Base-by-base conservation (phyloP, 2,329 filamentous ascomycete species). In the Pseudogymnoascus sp. region DNA sequence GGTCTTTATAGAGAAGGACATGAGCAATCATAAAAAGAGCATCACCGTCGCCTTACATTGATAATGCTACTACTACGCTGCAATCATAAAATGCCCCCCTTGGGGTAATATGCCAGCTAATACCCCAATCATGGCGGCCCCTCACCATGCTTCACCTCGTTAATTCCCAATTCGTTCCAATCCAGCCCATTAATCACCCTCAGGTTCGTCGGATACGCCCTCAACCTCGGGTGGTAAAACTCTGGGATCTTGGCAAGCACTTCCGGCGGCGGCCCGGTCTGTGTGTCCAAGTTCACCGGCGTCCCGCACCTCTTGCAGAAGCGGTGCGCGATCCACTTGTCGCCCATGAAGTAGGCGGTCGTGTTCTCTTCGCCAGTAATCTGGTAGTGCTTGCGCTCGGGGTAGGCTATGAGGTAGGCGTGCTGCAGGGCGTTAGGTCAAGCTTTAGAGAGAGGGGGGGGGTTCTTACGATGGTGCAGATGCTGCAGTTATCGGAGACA, bases 21-120 rank as follows among this genome's bases (percentile, higher is more conserved):
- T 55, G 48, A 55, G 48, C 48, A 55, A 55, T 55, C 48, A 55
- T 55, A 55, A n/a, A 55, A 55, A 55, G 48, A 33, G 29, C 48
- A 55, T 55, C 48, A 35, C 48, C n/a, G 9, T 33, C 48, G 29
- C 12, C 29, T 35, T 4, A 18, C n/a, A 21, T 52, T n/a, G 29
- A 13, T 29, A 55, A 13, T 55, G 29, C 48, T 55, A 55, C 9
- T 21, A 2, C 12, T 10, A 48, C 15, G 48, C 48, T 21, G 5
- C n/a, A 55, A 10, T 21, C 29, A 55, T 33, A 27, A 27, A 27
- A n/a, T 27, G 6, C 42, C 12, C 40, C 8, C 40, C 10, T 9
- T 9, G 21, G 21, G 21, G 21, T 21, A 1, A 21, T 3, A 21
- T 21, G 21, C 5, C 7, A 29, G 13, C 42, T 9, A 4, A 52